A percentile compares a stretch with the other conserved stretches of the same genome.
These are phyloP conservation scores for Spinellus fusiger DNA, from an alignment of 192 early-diverging fungal species.

Conservation along the genomic window DNA sequence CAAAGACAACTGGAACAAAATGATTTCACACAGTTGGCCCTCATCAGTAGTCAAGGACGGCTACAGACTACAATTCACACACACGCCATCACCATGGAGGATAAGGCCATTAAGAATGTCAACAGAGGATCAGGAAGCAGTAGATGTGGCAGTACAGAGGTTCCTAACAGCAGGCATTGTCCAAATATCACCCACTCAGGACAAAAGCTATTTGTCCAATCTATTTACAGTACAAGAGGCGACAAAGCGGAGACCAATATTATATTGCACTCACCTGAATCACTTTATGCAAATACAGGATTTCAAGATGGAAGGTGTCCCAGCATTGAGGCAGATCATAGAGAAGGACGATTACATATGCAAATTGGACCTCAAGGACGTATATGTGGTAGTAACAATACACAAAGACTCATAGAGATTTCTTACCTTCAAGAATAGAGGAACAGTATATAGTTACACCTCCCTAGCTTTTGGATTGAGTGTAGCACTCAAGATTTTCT, in stretches of 20 bases:
- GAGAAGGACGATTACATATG: neutral
- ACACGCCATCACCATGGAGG: neutral
- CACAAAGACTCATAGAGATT: neutral
- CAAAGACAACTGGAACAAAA: neutral
- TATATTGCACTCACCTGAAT: neutral
- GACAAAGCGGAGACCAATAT: neutral
- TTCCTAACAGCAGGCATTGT: neutral
- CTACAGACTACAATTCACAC: neutral
- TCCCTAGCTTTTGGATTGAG: too few relatives aligned
- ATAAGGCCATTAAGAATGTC: neutral
- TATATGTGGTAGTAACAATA: neutral
- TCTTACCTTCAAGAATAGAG: neutral
- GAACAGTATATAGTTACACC: neutral
- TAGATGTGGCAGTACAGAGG: too few relatives aligned
- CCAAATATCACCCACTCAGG: neutral
- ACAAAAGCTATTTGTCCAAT: neutral
- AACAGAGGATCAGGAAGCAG: neutral
- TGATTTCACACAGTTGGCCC: neutral
- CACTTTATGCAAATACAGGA: neutral
- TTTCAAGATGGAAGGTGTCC: conserved; percentile 14
- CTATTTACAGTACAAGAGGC: neutral
- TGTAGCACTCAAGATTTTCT: too few relatives aligned
- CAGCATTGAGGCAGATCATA: neutral
- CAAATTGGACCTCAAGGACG: conserved; percentile 8
- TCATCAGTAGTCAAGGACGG: neutral